Conservation (phyloP, 306 rosid genomes). For the Calophaca sinica region DNA sequence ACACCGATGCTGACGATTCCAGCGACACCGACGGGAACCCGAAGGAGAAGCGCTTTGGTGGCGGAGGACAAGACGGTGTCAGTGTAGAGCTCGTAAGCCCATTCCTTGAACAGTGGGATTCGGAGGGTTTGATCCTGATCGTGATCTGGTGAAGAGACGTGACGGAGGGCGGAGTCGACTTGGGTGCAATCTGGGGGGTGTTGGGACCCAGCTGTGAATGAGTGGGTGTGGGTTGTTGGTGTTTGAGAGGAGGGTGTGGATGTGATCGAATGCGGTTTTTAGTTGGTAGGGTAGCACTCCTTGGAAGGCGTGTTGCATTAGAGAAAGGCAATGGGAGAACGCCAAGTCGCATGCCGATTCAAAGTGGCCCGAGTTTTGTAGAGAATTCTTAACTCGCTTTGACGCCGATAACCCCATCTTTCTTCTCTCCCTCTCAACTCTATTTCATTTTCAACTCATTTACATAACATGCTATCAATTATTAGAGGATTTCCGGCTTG, state of each 20-base stretch:
- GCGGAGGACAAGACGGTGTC: constrained; percentile 62
- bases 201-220: constrained; percentile 64
- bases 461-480: too few species aligned
- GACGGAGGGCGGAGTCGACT: constrained; percentile 73
- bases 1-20: constrained; percentile 80
- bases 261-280: constrained; percentile 66
- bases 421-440: not conserved
- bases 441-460: not conserved
- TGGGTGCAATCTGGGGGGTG: constrained; percentile 65
- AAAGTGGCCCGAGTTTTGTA: constrained; percentile 59
- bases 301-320: constrained; percentile 65
- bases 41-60: constrained; percentile 52
- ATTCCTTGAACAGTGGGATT: constrained; percentile 56
- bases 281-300: constrained; percentile 84
- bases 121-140: constrained; percentile 24
- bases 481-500: too few species aligned
- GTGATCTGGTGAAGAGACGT: constrained; percentile 20
- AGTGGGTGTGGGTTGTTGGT: constrained; percentile 51
- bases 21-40: constrained; percentile 72
- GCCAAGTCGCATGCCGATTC: constrained; percentile 70
- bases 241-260: constrained; percentile 52
- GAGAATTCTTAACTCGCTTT: constrained; percentile 60
- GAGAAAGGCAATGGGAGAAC: constrained; percentile 67
- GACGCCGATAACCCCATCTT: constrained; percentile 74
- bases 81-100: constrained; percentile 71